Base-by-base conservation (phyloP, 2,329 filamentous ascomycete genomes). In the Neoarthrinium moseri region DNA sequence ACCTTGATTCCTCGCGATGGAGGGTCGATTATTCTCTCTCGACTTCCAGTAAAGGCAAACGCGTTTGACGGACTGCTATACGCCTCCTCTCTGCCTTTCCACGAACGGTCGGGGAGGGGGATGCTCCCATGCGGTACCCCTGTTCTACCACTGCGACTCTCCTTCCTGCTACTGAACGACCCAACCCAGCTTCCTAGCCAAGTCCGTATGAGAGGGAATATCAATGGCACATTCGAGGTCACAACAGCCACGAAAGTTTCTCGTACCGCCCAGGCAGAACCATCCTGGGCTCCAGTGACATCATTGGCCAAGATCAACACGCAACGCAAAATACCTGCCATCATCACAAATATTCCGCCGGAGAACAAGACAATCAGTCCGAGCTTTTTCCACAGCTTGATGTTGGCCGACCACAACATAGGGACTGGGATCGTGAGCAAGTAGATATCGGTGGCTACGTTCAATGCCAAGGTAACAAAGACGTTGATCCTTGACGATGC, bases 311-410 rank as follows among this genome's bases (percentile, higher is more conserved):
- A 46, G 37, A 81, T 78, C 6, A 77, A 59, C 4, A 77, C 68
- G 43, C 73, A 77, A 33, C 79, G 75, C 7, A 83, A 61, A 45
- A 81, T 72, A 4, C 74, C 76, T 17, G 73, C 73, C 32, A 74
- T 68, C 52, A 78, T 80, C 38, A 81, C 73, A 52, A 83, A 80
- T 11, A 75, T 54, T 5, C 76, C 79, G 11, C 77, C 77, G 27
- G 72, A 72, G 57, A 82, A 83, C 13, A 84, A 66, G 4, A 79
- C 48, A 2, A 78, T 64, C 0, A 83, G 64, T 3, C 74, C 71
- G 2, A 74, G 52, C 54, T 83, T 84, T 53, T 75, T 77, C 5
- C 64, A 59, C 17, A 68, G 65, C 7, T 62, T 66, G 5, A 84
- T 64, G 4, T 69, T 70, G 0, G 78, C 72, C 47, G 66, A 67